Conservation (phyloP, 352 stramenopile species). For the Blastocystis sp. region DNA sequence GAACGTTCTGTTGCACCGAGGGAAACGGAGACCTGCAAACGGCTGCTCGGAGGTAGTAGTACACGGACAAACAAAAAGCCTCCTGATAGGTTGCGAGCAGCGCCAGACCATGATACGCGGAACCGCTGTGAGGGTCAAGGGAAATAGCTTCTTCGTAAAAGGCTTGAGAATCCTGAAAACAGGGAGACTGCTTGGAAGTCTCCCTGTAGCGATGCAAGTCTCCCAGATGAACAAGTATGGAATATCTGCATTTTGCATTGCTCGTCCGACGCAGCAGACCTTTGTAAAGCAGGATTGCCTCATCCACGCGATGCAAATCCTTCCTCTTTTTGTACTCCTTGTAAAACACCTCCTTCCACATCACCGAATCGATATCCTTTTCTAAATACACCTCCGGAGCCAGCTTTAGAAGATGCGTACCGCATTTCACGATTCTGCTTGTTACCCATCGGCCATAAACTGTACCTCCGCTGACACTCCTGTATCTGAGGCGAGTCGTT, state of each 20-base stretch:
- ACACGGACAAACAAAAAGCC: neutral
- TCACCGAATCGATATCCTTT: neutral
- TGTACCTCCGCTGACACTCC: neutral
- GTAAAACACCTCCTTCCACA: neutral
- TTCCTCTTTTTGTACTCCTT: neutral
- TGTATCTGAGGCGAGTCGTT: too few species aligned
- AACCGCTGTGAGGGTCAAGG: neutral
- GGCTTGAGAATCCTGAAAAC: neutral
- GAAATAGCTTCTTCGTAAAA: neutral
- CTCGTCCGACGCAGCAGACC: neutral
- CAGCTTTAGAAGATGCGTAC: neutral
- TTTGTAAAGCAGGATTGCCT: slow-evolving; percentile 1
- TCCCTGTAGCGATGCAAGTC: neutral
- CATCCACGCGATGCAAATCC: too few species aligned
- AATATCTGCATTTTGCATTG: neutral
- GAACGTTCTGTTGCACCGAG: neutral
- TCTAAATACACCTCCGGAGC: neutral
- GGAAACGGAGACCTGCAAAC: neutral
- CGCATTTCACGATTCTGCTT: neutral
- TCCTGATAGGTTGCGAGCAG: neutral
- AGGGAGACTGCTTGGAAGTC: neutral
- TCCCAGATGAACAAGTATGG: slow-evolving; percentile 10
- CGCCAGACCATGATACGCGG: slow-evolving; percentile 4
- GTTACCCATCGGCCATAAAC: neutral
- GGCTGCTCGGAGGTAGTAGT: slow-evolving; percentile 5